phyloP scores from a whole-genome alignment of 805 yeast species.

The Nakazawaea ambrosiae region DNA sequence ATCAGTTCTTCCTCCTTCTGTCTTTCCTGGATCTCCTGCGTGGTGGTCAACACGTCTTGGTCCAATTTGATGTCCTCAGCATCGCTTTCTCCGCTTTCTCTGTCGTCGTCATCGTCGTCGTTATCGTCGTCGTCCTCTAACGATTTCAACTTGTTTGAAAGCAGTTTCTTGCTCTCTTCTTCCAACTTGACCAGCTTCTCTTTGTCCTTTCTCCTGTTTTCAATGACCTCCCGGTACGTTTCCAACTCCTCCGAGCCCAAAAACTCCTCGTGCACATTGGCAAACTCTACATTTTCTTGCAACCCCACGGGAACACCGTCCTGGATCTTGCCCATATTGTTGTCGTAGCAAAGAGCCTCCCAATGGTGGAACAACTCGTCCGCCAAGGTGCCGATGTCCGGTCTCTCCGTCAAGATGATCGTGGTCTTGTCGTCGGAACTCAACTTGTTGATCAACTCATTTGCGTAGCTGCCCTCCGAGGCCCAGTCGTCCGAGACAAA shows the following conservation, averaged over 20 bases:
- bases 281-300: constrained; percentile 34
- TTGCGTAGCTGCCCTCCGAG: constrained; percentile 55
- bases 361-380: constrained; percentile 46
- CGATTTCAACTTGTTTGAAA: constrained; percentile 17
- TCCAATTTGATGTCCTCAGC: constrained; percentile 13
- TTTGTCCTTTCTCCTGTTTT: constrained; percentile 34
- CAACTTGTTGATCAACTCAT: constrained; percentile 43
- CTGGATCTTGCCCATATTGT: constrained; percentile 31
- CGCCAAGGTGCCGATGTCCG: constrained; percentile 41
- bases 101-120: constrained; percentile 25
- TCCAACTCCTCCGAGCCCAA: constrained; percentile 44
- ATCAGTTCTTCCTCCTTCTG: constrained; percentile 30
- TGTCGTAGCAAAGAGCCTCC: constrained; percentile 33
- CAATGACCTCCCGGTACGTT: constrained; percentile 38
- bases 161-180: constrained; percentile 24
- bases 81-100: constrained; percentile 18
- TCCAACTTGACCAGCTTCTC: constrained; percentile 24
- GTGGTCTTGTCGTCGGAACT: constrained; percentile 64
- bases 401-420: constrained; percentile 66
- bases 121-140: constrained; percentile 14
- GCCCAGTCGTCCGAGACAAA: constrained; percentile 67
- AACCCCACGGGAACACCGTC: constrained; percentile 60
- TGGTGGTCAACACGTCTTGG: constrained; percentile 7
- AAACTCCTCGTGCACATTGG: constrained; percentile 38
- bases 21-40: constrained; percentile 6